Percentiles rank a stretch among this genome's conserved stretches.
phyloP scores from a whole-genome alignment of 2,329 filamentous ascomycete genomes.

The Pseudopithomyces maydicus region DNA sequence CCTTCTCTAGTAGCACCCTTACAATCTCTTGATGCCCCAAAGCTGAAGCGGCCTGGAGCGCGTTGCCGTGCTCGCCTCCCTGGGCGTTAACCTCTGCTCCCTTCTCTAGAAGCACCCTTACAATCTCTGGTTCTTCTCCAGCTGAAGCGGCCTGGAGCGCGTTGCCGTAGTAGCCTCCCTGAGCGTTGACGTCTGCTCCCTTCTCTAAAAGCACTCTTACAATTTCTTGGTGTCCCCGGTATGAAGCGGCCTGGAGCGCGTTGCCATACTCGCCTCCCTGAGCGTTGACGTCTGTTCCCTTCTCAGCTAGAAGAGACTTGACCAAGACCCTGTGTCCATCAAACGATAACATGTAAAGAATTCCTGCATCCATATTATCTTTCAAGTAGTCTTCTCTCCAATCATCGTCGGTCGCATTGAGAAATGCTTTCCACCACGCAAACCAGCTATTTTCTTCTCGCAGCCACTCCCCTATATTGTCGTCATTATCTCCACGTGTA shows the following conservation, averaged over 20 bases:
- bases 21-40: neutral
- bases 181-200: neutral
- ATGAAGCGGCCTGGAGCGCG: conserved; percentile 2
- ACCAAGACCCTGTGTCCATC: neutral
- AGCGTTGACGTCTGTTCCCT: conserved; percentile 11
- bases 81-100: conserved; percentile 6
- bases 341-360: conserved; percentile 4
- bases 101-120: conserved; percentile 17
- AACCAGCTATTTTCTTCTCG: neutral
- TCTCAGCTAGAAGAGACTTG: neutral
- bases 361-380: neutral
- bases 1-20: neutral
- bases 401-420: neutral
- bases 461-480: neutral
- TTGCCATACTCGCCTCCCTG: too few relatives aligned
- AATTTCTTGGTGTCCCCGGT: neutral
- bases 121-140: conserved; percentile 16
- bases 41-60: neutral
- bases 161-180: neutral
- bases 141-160: conserved; percentile 11
- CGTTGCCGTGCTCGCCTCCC: conserved; percentile 1
- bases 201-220: conserved; percentile 1
- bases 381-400: neutral
- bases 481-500: neutral
- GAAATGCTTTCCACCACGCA: neutral